These are phyloP conservation scores for Pelargonium myrrhifolium DNA, from an alignment of 441 rosid genomes.

Conservation along the genomic window DNA sequence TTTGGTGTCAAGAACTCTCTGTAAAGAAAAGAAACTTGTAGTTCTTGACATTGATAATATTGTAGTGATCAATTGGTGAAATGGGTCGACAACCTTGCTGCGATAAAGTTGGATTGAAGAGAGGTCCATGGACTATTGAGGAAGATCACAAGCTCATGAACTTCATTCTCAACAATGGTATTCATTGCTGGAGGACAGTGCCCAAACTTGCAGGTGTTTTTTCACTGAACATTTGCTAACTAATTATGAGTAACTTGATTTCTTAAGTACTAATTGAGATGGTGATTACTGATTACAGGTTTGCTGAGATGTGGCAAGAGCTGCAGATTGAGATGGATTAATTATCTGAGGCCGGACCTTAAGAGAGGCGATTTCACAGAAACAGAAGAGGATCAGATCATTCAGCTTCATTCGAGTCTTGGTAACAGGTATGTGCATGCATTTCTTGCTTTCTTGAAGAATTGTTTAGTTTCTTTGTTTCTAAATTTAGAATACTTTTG, in stretches of 20 bases:
- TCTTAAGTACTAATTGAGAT: too few species aligned
- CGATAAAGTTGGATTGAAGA: conserved; percentile 75
- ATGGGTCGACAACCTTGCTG: conserved; percentile 97
- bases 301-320: conserved; percentile 83
- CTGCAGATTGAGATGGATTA: too few species aligned
- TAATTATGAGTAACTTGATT: too few species aligned
- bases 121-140: conserved; percentile 93
- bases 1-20: too few species aligned
- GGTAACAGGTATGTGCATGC: conserved; percentile 54
- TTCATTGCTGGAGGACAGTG: conserved; percentile 83
- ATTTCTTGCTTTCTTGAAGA: not conserved
- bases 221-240: not conserved
- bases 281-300: conserved; percentile 28
- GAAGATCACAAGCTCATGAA: conserved; percentile 81
- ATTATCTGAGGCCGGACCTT: conserved; percentile 55
- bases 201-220: conserved; percentile 80
- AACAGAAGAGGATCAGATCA: conserved; percentile 61
- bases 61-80: too few species aligned
- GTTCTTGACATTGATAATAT: too few species aligned
- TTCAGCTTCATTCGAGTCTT: conserved; percentile 65
- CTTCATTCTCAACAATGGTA: conserved; percentile 79
- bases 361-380: conserved; percentile 75
- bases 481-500: not conserved
- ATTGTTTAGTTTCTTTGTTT: not conserved
- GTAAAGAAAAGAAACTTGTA: not conserved